These are phyloP conservation scores for Ogataea minuta DNA, from an alignment of 805 yeast species.

Conservation along the genomic window DNA sequence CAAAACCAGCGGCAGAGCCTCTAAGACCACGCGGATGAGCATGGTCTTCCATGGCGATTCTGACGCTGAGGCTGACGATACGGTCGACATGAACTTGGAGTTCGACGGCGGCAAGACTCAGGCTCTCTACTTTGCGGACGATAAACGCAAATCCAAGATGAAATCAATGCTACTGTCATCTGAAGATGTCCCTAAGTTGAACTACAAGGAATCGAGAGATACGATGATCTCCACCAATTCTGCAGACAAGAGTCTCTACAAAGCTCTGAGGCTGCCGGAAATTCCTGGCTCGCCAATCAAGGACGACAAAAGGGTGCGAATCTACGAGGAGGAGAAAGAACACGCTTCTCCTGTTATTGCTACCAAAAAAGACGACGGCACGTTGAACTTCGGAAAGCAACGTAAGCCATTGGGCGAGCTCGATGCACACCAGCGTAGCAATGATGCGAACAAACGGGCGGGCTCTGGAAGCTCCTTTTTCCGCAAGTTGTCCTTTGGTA, in stretches of 20 bases:
- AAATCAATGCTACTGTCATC: conserved; percentile 28
- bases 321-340: conserved; percentile 20
- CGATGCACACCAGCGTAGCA: conserved; percentile 16
- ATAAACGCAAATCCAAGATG: conserved; percentile 26
- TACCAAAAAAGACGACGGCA: conserved; percentile 12
- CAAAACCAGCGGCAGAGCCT: conserved; percentile 12
- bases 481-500: conserved; percentile 53
- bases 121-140: conserved; percentile 35
- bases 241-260: conserved; percentile 40
- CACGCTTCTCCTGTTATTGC: conserved; percentile 10
- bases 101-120: conserved; percentile 19
- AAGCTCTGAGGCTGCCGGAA: conserved; percentile 48
- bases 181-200: conserved; percentile 22
- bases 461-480: conserved; percentile 33
- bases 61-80: conserved; percentile 22
- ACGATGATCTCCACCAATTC: conserved; percentile 42
- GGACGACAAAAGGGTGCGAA: conserved; percentile 23
- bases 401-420: conserved; percentile 29
- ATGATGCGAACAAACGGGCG: conserved; percentile 21
- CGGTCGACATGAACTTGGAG: conserved; percentile 26
- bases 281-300: conserved; percentile 40
- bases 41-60: conserved; percentile 26
- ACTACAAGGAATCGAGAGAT: conserved; percentile 35
- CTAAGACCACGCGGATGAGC: conserved; percentile 29
- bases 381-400: conserved; percentile 19